Percentiles rank a stretch among this genome's conserved stretches.
These are phyloP conservation scores for Polyporus tsugae DNA, from an alignment of 1,284 basidiomycete species.

Conservation along the genomic window DNA sequence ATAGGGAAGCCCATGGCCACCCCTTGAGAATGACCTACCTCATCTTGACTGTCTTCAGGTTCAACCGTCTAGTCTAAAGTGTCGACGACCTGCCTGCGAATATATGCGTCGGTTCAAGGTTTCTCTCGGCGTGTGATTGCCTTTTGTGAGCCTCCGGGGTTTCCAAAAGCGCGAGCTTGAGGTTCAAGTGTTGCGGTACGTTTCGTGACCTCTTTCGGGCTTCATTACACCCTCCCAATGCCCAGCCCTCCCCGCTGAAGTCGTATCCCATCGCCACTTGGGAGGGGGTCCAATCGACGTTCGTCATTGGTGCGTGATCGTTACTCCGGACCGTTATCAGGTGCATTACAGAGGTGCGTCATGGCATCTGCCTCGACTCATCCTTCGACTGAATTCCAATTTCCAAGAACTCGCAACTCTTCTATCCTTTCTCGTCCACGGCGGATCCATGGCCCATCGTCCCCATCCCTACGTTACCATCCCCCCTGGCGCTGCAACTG, in stretches of 20 bases:
- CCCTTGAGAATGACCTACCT: neutral
- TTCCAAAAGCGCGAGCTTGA: constrained; percentile 18
- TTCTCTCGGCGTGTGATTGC: constrained; percentile 20
- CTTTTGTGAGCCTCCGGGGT: constrained; percentile 17
- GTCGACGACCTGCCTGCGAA: neutral
- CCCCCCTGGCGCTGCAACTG: constrained; percentile 46
- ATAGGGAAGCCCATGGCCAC: neutral
- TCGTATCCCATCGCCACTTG: neutral
- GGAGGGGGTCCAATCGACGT: neutral
- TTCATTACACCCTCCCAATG: neutral
- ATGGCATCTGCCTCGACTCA: constrained; percentile 7
- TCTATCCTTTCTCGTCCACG: constrained; percentile 21
- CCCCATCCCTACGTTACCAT: constrained; percentile 52
- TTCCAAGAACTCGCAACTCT: constrained; percentile 14
- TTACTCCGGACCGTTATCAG: constrained; percentile 11
- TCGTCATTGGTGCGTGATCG: constrained; percentile 6
- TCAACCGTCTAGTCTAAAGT: neutral
- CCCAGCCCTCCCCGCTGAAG: neutral
- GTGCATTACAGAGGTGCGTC: constrained; percentile 14
- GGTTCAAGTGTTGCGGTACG: constrained; percentile 14
- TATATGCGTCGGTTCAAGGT: constrained; percentile 7
- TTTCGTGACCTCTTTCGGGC: neutral
- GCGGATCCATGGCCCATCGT: constrained; percentile 32
- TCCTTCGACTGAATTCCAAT: constrained; percentile 6
- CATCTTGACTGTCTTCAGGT: neutral